Conservation (phyloP, 2,329 filamentous ascomycete genomes). For the Fusarium dimerum region DNA sequence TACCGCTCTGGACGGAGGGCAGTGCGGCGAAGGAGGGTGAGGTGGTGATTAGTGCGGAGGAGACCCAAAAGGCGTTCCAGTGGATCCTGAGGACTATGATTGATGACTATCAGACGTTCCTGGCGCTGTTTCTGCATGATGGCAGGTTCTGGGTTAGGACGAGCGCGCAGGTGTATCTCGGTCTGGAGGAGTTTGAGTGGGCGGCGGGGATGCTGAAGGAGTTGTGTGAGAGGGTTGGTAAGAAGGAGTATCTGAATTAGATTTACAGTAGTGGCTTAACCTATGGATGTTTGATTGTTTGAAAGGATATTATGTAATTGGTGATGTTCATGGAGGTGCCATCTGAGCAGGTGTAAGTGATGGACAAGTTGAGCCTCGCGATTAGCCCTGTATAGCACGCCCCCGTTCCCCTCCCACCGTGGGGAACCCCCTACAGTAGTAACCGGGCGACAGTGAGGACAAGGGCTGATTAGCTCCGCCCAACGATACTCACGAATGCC, state of each 20-base stretch:
- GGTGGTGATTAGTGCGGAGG: constrained; percentile 31
- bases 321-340: not conserved
- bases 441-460: no score
- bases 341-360: no score
- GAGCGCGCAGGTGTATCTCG: constrained; percentile 84
- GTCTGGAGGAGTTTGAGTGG: constrained; percentile 75
- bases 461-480: no score
- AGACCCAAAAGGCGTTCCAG: constrained; percentile 43
- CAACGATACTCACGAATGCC: no score
- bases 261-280: not conserved
- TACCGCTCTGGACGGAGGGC: constrained; percentile 58
- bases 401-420: no score
- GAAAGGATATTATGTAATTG: not conserved
- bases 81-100: constrained; percentile 61
- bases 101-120: constrained; percentile 68
- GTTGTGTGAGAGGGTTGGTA: constrained; percentile 43
- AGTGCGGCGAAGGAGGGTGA: constrained; percentile 30
- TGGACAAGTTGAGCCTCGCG: no score
- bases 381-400: no score
- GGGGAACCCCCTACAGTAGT: no score
- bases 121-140: constrained; percentile 63
- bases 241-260: constrained; percentile 34
- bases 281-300: not conserved
- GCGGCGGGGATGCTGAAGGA: constrained; percentile 59
- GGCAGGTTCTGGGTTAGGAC: constrained; percentile 70